A percentile compares a stretch with the other conserved stretches of the same genome.
These are phyloP conservation scores for Metschnikowia sp. DNA, from an alignment of 805 yeast species.

Conservation along the genomic window DNA sequence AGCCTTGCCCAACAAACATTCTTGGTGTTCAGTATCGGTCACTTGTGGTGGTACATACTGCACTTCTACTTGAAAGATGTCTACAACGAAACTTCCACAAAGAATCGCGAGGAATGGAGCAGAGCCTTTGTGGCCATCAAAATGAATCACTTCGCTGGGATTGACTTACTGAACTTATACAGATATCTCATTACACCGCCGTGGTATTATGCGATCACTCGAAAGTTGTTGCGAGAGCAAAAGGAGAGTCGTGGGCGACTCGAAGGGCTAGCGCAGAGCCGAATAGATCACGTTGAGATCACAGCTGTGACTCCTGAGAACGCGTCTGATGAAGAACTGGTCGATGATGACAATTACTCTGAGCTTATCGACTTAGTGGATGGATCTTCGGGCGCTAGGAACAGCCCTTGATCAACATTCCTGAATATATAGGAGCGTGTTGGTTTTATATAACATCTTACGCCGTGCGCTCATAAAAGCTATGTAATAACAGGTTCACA, in stretches of 20 bases:
- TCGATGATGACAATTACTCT: no score
- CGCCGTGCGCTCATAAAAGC: no score
- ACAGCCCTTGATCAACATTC: no score
- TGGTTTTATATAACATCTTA: no score
- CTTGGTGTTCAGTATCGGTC: conserved; percentile 22
- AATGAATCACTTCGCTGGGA: not conserved
- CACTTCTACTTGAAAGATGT: conserved; percentile 14
- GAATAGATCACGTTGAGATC: no score
- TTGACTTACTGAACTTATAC: conserved; percentile 3
- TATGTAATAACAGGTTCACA: no score
- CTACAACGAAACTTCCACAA: not conserved
- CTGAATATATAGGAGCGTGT: no score
- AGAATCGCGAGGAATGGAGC: conserved; percentile 6
- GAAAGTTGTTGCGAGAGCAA: conserved; percentile 1
- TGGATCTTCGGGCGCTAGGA: no score
- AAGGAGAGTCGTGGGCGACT: not conserved
- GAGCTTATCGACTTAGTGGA: no score
- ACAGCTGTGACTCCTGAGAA: no score
- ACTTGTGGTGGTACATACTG: conserved; percentile 33
- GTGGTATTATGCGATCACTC: conserved; percentile 5
- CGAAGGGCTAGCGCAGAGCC: no score
- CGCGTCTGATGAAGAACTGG: no score
- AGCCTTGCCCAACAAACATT: conserved; percentile 14
- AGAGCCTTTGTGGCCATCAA: not conserved
- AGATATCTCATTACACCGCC: conserved; percentile 9